Percentiles rank a stretch among this genome's conserved stretches.
Conservation (phyloP, 345 rosid species). For the Boechera divaricarpa region DNA sequence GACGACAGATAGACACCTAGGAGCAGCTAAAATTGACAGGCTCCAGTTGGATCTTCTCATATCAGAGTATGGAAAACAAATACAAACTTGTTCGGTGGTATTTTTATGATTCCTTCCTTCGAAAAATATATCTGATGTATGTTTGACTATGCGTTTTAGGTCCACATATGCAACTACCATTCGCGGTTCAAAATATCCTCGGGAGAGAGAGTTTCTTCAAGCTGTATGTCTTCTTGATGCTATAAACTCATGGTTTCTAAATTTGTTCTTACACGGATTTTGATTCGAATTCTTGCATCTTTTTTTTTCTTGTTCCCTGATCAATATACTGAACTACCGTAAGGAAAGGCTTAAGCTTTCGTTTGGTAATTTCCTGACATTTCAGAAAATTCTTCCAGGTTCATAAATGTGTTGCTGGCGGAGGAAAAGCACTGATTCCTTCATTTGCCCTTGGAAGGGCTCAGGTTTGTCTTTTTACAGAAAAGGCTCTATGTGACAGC, state of each 20-base stretch:
- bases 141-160: constrained; percentile 50
- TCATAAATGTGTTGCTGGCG: constrained; percentile 86
- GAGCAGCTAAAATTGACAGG: constrained; percentile 93
- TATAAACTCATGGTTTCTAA: background rate
- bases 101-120: background rate
- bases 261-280: background rate
- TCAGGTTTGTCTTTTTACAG: constrained; percentile 60
- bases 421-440: constrained; percentile 97
- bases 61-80: constrained; percentile 69
- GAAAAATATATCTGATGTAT: background rate
- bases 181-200: constrained; percentile 88
- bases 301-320: constrained; percentile 1
- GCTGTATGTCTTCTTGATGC: constrained; percentile 66
- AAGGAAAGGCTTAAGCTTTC: constrained; percentile 3
- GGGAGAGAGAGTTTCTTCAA: constrained; percentile 92
- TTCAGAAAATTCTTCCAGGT: constrained; percentile 55
- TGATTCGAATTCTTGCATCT: background rate
- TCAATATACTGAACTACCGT: constrained; percentile 4
- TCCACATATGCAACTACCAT: constrained; percentile 94
- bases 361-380: constrained; percentile 20
- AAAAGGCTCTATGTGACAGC: constrained; percentile 2
- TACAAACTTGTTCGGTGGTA: constrained; percentile 10
- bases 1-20: constrained; percentile 99
- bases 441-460: constrained; percentile 99
- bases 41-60: constrained; percentile 86